Evolutionary conservation across 768 basidiomycete genomes (phyloP).

Genomic region (Tylopilus intermedius): DNA sequence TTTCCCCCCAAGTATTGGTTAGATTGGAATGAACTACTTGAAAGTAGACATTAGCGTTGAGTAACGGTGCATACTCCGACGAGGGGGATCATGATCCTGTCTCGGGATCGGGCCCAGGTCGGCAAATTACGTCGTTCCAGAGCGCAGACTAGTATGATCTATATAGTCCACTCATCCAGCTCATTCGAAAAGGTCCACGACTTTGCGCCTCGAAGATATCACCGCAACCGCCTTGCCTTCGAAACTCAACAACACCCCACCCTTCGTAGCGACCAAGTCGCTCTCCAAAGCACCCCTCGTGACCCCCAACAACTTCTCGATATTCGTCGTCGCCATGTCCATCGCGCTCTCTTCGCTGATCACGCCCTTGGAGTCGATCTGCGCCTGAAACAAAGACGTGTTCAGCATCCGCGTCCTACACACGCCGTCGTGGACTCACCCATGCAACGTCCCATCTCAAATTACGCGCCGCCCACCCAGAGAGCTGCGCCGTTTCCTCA

Average conservation of each 20-base stretch:
- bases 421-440: slow-evolving; percentile 66
- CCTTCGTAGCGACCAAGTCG: slow-evolving; percentile 40
- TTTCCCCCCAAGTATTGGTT: no score
- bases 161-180: no score
- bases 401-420: background rate
- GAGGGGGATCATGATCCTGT: no score
- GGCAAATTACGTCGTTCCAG: no score
- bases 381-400: slow-evolving; percentile 20
- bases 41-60: no score
- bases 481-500: slow-evolving; percentile 61
- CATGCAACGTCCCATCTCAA: slow-evolving; percentile 83
- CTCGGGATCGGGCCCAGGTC: no score
- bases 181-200: slow-evolving; percentile 35
- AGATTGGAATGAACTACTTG: no score
- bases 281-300: slow-evolving; percentile 9
- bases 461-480: slow-evolving; percentile 79
- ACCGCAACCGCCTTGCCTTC: slow-evolving; percentile 43
- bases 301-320: slow-evolving; percentile 41
- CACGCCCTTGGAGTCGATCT: slow-evolving; percentile 35
- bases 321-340: slow-evolving; percentile 37
- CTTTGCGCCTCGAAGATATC: slow-evolving; percentile 32
- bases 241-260: slow-evolving; percentile 39
- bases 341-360: slow-evolving; percentile 38
- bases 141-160: no score
- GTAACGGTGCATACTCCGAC: no score